Evolutionary conservation across 768 basidiomycete species (phyloP).

Genomic region (Mycena epipterygia): DNA sequence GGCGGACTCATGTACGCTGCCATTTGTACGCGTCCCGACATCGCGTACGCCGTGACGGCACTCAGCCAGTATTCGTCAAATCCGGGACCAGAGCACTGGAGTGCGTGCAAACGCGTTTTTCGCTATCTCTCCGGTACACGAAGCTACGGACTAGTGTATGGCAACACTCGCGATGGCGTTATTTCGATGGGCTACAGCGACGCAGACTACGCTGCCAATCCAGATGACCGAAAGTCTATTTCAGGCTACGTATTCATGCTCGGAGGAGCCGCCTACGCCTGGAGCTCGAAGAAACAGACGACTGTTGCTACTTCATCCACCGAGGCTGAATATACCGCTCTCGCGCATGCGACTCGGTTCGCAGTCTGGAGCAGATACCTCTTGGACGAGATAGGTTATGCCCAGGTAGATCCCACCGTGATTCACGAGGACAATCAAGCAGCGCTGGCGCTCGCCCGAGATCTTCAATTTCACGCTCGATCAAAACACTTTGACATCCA

Average conservation of each 20-base stretch:
- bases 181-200: conserved; percentile 4
- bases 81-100: conserved; percentile 46
- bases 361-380: conserved; percentile 37
- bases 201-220: conserved; percentile 24
- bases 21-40: conserved; percentile 37
- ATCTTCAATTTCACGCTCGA: conserved; percentile 44
- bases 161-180: background rate
- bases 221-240: conserved; percentile 29
- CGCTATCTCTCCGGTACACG: conserved; percentile 49
- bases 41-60: conserved; percentile 33
- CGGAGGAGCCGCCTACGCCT: conserved; percentile 24
- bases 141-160: conserved; percentile 11
- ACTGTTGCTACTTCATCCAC: conserved; percentile 38
- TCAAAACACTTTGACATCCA: conserved; percentile 53
- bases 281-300: conserved; percentile 41
- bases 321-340: conserved; percentile 46
- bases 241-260: conserved; percentile 25
- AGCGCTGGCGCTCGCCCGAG: conserved; percentile 37
- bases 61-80: conserved; percentile 37
- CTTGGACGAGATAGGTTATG: conserved; percentile 18
- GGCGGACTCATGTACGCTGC: conserved; percentile 27
- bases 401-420: conserved; percentile 6
- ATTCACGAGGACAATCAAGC: conserved; percentile 45
- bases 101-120: conserved; percentile 48
- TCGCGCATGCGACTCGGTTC: conserved; percentile 37